Percentiles rank a stretch among this genome's conserved stretches.
These are phyloP conservation scores for Colletotrichum tofieldiae DNA, from an alignment of 2,329 filamentous ascomycete genomes.

Conservation along the genomic window DNA sequence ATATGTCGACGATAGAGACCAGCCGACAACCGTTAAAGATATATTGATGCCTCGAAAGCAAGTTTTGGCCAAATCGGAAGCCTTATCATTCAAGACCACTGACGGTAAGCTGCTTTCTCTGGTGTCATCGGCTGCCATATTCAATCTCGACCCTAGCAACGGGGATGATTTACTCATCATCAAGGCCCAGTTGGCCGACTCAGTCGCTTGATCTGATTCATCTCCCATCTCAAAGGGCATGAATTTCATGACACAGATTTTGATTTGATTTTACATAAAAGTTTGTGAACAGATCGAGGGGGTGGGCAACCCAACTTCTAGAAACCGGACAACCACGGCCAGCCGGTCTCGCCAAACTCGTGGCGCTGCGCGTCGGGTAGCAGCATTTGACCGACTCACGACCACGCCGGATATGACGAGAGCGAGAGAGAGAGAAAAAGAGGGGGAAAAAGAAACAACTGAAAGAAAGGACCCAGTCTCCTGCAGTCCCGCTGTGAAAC, in stretches of 20 bases:
- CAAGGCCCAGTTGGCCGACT: background rate
- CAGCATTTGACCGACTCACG: conserved; percentile 20
- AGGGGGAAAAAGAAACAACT: conserved; percentile 6
- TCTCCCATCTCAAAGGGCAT: background rate
- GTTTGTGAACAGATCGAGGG: conserved; percentile 9
- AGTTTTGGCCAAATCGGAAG: background rate
- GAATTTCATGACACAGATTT: background rate
- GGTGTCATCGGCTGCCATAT: background rate
- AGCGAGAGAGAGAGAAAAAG: background rate
- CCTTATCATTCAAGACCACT: background rate
- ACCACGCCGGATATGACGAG: conserved; percentile 19
- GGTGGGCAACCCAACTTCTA: conserved; percentile 9
- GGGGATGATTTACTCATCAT: background rate
- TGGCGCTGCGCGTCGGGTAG: conserved; percentile 31
- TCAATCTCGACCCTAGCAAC: background rate
- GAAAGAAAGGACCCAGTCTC: conserved; percentile 6
- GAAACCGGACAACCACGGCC: background rate
- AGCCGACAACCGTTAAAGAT: conserved; percentile 14
- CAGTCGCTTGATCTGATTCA: background rate
- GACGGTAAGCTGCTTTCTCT: background rate
- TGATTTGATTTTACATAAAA: background rate
- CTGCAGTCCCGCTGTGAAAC: conserved; percentile 23
- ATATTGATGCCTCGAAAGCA: background rate
- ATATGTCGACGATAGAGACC: background rate
- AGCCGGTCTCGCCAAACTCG: conserved; percentile 7